A percentile compares a stretch with the other conserved stretches of the same genome.
These are phyloP conservation scores for Cytospora paraplurivora DNA, from an alignment of 2,329 filamentous ascomycete species.

Conservation along the genomic window DNA sequence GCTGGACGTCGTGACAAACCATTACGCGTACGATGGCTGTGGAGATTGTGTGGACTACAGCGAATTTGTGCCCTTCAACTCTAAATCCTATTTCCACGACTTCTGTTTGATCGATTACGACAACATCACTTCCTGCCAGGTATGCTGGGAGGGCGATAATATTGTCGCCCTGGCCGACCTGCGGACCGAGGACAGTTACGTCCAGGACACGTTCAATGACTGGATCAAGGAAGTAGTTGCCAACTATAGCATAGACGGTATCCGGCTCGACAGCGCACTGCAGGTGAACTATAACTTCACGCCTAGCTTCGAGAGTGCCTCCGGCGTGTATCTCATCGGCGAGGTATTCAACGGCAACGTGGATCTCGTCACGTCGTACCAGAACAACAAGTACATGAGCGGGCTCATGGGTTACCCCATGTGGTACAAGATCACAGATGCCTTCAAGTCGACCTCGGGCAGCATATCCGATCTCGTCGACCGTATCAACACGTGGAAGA, in stretches of 20 bases:
- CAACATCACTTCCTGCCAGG: conserved; percentile 43
- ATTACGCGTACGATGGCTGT: conserved; percentile 56
- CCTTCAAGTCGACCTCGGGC: conserved; percentile 35
- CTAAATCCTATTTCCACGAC: conserved; percentile 55
- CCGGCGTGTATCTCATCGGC: conserved; percentile 52
- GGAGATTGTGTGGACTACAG: conserved; percentile 54
- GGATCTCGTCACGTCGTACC: conserved; percentile 47
- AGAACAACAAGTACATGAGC: conserved; percentile 49
- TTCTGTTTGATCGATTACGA: conserved; percentile 56
- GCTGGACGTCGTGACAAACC: conserved; percentile 62
- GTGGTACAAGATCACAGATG: conserved; percentile 39
- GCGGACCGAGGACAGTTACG: conserved; percentile 46
- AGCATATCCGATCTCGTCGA: conserved; percentile 41
- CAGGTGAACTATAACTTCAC: conserved; percentile 53
- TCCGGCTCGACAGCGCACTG: conserved; percentile 53
- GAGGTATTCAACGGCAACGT: conserved; percentile 54
- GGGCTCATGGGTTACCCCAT: conserved; percentile 54
- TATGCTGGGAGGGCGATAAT: conserved; percentile 53
- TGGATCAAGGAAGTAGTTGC: conserved; percentile 52
- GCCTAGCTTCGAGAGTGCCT: conserved; percentile 45
- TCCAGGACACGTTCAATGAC: conserved; percentile 46
- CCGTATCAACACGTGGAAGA: conserved; percentile 33
- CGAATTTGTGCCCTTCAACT: conserved; percentile 56
- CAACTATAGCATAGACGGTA: conserved; percentile 55
- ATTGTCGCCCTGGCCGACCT: conserved; percentile 55